Conservation (phyloP, 768 basidiomycete genomes). For the Amanita muscaria region DNA sequence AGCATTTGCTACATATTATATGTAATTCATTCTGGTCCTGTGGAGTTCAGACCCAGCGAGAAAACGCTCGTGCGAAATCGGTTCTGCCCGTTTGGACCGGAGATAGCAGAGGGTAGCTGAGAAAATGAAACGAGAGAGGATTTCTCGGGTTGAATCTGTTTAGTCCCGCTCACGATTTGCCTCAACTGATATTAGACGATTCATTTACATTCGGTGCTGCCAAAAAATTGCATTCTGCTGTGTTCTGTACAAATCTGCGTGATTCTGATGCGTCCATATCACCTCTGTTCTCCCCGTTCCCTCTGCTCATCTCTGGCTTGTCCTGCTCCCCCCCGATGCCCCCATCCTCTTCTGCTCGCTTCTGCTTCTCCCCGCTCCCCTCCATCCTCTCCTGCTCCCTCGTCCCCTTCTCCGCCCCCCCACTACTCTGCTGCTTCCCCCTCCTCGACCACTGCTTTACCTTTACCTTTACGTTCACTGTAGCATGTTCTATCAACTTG, state of each 20-base stretch:
- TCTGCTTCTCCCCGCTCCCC: background rate
- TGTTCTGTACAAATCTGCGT: constrained; percentile 1
- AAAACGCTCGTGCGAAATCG: background rate
- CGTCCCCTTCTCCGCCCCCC: background rate
- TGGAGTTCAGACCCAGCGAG: too few relatives aligned
- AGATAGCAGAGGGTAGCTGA: background rate
- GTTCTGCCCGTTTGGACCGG: background rate
- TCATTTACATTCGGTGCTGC: background rate
- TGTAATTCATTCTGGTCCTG: too few relatives aligned
- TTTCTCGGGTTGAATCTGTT: background rate
- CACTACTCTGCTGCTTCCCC: background rate
- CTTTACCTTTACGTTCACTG: background rate
- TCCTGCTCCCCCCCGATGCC: background rate
- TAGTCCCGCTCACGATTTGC: background rate
- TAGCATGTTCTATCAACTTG: background rate
- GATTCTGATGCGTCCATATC: background rate
- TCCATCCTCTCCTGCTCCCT: background rate
- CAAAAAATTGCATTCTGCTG: background rate
- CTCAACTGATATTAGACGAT: too few relatives aligned
- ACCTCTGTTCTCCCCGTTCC: background rate
- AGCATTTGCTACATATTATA: too few relatives aligned
- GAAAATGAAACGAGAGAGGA: background rate
- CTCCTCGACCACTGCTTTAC: background rate
- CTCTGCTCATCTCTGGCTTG: background rate
- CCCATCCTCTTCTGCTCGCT: background rate